Percentiles rank a stretch among this genome's conserved stretches.
phyloP scores from a whole-genome alignment of 192 early-diverging fungal species.

The Gamsiella multidivaricata region DNA sequence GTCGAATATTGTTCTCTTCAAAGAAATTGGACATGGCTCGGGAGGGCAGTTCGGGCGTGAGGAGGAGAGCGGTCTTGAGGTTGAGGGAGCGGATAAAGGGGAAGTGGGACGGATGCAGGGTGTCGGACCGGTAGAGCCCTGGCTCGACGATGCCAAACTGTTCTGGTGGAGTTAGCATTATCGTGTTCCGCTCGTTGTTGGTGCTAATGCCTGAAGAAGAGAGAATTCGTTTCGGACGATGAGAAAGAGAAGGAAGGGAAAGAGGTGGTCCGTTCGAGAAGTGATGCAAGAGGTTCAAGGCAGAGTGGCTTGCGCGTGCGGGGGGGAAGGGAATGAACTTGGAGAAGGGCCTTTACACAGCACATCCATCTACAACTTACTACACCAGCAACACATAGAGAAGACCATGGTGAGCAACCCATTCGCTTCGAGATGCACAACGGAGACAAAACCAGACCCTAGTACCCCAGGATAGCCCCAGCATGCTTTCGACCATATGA shows the following conservation, averaged over 20 bases:
- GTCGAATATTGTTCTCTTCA: constrained; percentile 73
- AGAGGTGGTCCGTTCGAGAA: background rate
- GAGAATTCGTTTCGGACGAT: no score
- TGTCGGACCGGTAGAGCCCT: constrained; percentile 87
- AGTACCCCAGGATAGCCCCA: no score
- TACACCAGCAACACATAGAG: background rate
- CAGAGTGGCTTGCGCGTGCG: no score
- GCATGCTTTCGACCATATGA: no score
- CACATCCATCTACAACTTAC: background rate
- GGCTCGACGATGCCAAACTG: constrained; percentile 91
- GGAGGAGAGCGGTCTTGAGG: constrained; percentile 83
- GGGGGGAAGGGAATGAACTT: no score
- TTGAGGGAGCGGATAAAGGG: constrained; percentile 82
- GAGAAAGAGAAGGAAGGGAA: background rate
- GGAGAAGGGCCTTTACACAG: background rate
- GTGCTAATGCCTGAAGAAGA: no score
- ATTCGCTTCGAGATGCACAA: no score
- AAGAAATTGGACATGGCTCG: constrained; percentile 78
- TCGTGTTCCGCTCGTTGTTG: background rate
- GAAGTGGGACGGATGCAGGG: constrained; percentile 78
- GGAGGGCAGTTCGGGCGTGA: constrained; percentile 86
- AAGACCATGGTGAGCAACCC: constrained; percentile 7
- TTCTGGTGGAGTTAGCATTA: constrained; percentile 74
- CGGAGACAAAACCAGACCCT: no score
- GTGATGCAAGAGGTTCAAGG: no score